Base-by-base conservation (phyloP, 306 rosid genomes). In the Prunus kanzakura region DNA sequence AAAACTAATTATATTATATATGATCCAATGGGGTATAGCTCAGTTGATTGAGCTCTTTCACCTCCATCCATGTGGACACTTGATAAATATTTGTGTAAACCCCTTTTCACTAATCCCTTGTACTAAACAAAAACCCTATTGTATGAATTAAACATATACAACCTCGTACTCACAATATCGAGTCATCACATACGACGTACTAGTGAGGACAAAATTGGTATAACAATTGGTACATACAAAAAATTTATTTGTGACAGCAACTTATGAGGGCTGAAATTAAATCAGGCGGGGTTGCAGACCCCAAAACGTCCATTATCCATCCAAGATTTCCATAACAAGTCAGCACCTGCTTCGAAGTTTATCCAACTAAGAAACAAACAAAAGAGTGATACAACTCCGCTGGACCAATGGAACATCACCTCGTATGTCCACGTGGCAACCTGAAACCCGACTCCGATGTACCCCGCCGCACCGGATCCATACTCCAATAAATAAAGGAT, bases 11-110 rank as follows among this genome's bases (percentile, higher is more conserved):
- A 35, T 35, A 35, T 35, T 35, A 35, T 35, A 6, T 35, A 35
- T 35, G 8, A 35, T 35, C 0, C 1, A 35, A 5, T 35, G 1
- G 0, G 8, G 0, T 35, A 35, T 35, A 35, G 0, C 2, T 35
- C 8, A 35, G 8, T 35, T 35, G 41, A 0, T 35, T 35, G 41
- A 35, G 1, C 2, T 35, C 1, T 6, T 35, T 0, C 0, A 35
- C 1, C 41, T 35, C 1, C 41, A 35, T 35, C 0, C 0, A 35
- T 35, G 0, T 35, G 0, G 1, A 35, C 8, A 35, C 38, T 1
- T 35, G 38, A 35, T 32, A 4, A 35, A 5, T 35, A 35, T 35
- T 35, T 1, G 0, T 35, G 38, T 35, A 5, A 35, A 35, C 8
- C 1, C 1, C 8, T 35, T 32, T 0, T 0, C 38, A 22, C 7